A percentile compares a stretch with the other conserved stretches of the same genome.
Evolutionary conservation across 2,329 filamentous ascomycete genomes (phyloP).

Genomic region (Fusarium nematophilum): DNA sequence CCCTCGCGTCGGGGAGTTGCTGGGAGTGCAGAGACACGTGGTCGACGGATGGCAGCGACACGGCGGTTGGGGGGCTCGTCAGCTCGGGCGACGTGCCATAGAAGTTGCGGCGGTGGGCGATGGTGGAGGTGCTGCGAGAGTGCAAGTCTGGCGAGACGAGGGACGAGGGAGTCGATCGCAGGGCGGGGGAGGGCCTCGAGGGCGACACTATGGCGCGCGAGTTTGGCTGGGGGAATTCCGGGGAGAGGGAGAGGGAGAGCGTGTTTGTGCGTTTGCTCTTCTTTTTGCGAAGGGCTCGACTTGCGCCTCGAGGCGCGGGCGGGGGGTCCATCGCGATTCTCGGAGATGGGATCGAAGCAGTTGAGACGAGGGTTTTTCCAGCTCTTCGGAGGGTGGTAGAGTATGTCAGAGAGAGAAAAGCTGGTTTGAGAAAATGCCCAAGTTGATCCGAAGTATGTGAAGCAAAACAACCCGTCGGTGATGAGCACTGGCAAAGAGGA

Average conservation of each 20-base stretch:
- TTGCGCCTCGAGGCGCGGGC: constrained; percentile 6
- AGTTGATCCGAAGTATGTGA: background rate
- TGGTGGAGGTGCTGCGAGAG: constrained; percentile 11
- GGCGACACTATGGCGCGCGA: constrained; percentile 27
- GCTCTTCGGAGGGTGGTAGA: too few species aligned
- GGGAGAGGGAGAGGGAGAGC: constrained; percentile 28
- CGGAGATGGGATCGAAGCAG: too few species aligned
- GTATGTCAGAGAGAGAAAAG: too few species aligned
- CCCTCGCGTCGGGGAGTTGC: constrained; percentile 1
- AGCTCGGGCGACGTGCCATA: constrained; percentile 1
- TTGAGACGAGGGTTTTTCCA: too few species aligned
- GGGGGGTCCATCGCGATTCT: constrained; percentile 26
- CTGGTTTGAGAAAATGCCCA: too few species aligned
- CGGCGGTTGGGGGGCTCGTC: constrained; percentile 8
- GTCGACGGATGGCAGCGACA: constrained; percentile 15
- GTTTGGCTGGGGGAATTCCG: constrained; percentile 10
- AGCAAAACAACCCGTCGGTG: constrained; percentile 1
- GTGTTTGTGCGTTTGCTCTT: constrained; percentile 20
- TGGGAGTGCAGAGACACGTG: constrained; percentile 21
- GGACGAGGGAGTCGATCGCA: constrained; percentile 10
- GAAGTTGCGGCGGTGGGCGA: constrained; percentile 11
- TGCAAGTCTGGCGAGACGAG: constrained; percentile 21
- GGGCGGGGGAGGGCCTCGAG: background rate
- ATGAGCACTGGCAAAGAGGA: constrained; percentile 9
- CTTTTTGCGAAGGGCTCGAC: constrained; percentile 28